Evolutionary conservation across 352 stramenopile genomes (phyloP), one percentile per base, ranked within the genome.

Genomic region (Globisporangium spinosum): DNA sequence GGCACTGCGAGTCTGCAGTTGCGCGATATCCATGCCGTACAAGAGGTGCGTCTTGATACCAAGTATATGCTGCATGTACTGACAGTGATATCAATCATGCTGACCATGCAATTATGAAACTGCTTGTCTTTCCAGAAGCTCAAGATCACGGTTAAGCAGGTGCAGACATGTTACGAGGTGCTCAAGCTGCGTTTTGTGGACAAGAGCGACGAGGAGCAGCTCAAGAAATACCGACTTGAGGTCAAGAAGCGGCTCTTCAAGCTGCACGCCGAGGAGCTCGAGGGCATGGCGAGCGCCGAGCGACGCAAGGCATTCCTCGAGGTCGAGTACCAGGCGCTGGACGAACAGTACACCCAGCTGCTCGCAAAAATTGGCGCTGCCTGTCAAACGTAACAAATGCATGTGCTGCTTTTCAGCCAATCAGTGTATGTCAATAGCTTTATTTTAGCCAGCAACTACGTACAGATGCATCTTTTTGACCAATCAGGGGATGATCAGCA

Each of bases 171-270:
- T 72, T 95, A 93, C 72, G 88, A 94, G 67, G 64, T 83, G 23
- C 71, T 90, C 13, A 93, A 94, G 64, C 65, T 91, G 60, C 58
- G 74, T 8, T 84, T 87, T 34, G 64, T 94, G 15, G 71, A 89
- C 66, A 64, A 67, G 7, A 68, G 25, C 20, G 76, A 95, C 72
- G 79, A 87, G 10, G 68, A 69, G 23, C 70, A 80, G 62, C 73
- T 65, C 73, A 94, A 89, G 64, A 82, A 80, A 43, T 95, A 78
- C 70, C 83, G 86, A 0, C 69, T 94, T 3, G 85, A 95, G 70
- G 80, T 95, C 51, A 95, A 95, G 72, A 89, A 88, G 70, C 86
- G 88, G 29, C 80, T 95, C 51, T 86, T 88, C 64, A 83, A 77
- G 60, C 65, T 82, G 35, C 78, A 93, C 58, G 72, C 68, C 13